phyloP scores from a whole-genome alignment of 768 basidiomycete species.

The Tricholoma hemisulphureum region DNA sequence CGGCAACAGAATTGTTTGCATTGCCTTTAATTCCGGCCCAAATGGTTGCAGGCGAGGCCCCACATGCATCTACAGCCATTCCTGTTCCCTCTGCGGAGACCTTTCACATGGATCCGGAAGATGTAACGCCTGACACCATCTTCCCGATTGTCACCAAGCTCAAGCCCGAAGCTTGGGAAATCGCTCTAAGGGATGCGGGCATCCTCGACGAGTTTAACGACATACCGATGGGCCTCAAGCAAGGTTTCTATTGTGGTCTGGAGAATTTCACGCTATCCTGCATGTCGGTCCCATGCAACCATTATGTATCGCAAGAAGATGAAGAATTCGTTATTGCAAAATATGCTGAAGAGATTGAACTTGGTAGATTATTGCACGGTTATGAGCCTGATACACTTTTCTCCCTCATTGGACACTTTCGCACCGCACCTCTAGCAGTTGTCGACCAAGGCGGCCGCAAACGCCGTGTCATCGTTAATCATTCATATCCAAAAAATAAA shows the following conservation, averaged over 20 bases:
- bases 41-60: not conserved
- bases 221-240: constrained; percentile 16
- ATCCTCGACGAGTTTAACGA: not conserved
- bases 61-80: constrained; percentile 7
- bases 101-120: constrained; percentile 9
- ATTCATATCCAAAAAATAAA: constrained; percentile 17
- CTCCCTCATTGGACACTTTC: constrained; percentile 22
- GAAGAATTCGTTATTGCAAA: constrained; percentile 11
- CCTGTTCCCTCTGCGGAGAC: constrained; percentile 16
- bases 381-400: constrained; percentile 12
- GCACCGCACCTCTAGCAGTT: constrained; percentile 25
- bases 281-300: constrained; percentile 16
- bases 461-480: constrained; percentile 25
- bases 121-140: constrained; percentile 2
- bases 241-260: constrained; percentile 19
- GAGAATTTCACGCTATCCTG: constrained; percentile 1
- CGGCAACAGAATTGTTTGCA: not conserved
- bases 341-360: constrained; percentile 12
- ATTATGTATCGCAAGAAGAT: constrained; percentile 6
- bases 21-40: not conserved
- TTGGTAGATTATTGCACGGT: constrained; percentile 11
- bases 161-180: constrained; percentile 9
- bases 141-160: constrained; percentile 19
- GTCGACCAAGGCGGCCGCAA: constrained; percentile 21
- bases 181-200: not conserved